Conservation (phyloP, 495 filamentous ascomycete species). For the Penicillium canescens region DNA sequence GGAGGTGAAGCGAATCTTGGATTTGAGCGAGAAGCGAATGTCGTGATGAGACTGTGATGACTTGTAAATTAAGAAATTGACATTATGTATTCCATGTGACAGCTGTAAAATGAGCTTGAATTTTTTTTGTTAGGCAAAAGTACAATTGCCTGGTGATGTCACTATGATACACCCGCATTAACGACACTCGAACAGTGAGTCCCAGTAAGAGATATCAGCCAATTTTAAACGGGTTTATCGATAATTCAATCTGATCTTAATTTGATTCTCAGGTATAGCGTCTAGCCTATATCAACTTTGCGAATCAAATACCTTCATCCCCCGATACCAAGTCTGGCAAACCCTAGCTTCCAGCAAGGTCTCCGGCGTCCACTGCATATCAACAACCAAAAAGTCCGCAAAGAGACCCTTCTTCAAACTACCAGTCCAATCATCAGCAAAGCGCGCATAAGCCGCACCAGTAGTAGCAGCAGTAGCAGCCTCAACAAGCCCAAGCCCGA, state of each 20-base stretch:
- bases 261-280: neutral
- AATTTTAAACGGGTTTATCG: too few species aligned
- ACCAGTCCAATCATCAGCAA: slow-evolving; percentile 56
- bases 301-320: slow-evolving; percentile 34
- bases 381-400: slow-evolving; percentile 60
- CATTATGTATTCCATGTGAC: neutral
- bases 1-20: neutral
- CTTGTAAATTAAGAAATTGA: slow-evolving; percentile 1
- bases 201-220: neutral
- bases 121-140: neutral
- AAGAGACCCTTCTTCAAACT: slow-evolving; percentile 45
- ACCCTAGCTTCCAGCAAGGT: slow-evolving; percentile 52
- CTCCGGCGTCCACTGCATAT: slow-evolving; percentile 57
- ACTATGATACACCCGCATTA: slow-evolving; percentile 15
- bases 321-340: slow-evolving; percentile 58
- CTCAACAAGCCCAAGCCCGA: slow-evolving; percentile 51
- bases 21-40: neutral
- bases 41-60: neutral
- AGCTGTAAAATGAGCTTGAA: too few species aligned
- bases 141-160: slow-evolving; percentile 16
- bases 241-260: neutral
- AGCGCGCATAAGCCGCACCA: slow-evolving; percentile 60
- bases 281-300: neutral
- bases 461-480: slow-evolving; percentile 55
- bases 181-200: neutral